Conservation (phyloP, 768 basidiomycete species). For the Amanita thiersii region DNA sequence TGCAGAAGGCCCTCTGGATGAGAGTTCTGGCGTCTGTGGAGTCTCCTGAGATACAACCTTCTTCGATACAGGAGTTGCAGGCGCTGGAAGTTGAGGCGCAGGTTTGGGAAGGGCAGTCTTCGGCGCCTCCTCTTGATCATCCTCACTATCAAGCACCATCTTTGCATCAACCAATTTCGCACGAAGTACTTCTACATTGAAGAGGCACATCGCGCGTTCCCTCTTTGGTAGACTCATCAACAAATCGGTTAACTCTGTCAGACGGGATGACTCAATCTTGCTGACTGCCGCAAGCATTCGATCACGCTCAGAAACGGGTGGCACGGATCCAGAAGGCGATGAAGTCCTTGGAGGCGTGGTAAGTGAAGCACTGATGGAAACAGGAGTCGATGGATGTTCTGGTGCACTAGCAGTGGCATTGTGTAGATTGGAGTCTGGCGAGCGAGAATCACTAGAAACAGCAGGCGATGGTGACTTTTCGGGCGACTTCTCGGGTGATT, state of each 20-base stretch:
- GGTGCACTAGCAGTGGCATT: conserved; percentile 83
- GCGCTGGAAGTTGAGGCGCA: conserved; percentile 19
- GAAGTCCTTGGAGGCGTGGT: conserved; percentile 80
- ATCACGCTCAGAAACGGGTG: conserved; percentile 61
- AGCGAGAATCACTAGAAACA: conserved; percentile 61
- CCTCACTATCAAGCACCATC: conserved; percentile 69
- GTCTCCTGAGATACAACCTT: conserved; percentile 41
- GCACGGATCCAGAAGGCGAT: conserved; percentile 62
- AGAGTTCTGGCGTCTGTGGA: conserved; percentile 71
- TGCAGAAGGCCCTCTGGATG: conserved; percentile 66
- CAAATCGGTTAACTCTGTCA: conserved; percentile 63
- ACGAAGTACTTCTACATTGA: conserved; percentile 74
- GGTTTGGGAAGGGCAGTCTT: conserved; percentile 16
- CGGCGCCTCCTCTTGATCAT: conserved; percentile 39
- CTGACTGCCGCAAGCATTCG: conserved; percentile 61
- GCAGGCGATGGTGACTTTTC: conserved; percentile 48
- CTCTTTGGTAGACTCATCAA: conserved; percentile 83
- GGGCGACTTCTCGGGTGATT: conserved; percentile 24
- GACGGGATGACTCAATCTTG: conserved; percentile 52
- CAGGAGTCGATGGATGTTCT: conserved; percentile 81
- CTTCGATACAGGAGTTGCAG: conserved; percentile 61
- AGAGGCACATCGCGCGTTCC: conserved; percentile 86
- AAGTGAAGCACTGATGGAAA: conserved; percentile 68
- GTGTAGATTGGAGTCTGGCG: conserved; percentile 53
- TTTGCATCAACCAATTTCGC: conserved; percentile 78